Conservation (phyloP, 2,329 filamentous ascomycete genomes). For the Monosporascus sp. region DNA sequence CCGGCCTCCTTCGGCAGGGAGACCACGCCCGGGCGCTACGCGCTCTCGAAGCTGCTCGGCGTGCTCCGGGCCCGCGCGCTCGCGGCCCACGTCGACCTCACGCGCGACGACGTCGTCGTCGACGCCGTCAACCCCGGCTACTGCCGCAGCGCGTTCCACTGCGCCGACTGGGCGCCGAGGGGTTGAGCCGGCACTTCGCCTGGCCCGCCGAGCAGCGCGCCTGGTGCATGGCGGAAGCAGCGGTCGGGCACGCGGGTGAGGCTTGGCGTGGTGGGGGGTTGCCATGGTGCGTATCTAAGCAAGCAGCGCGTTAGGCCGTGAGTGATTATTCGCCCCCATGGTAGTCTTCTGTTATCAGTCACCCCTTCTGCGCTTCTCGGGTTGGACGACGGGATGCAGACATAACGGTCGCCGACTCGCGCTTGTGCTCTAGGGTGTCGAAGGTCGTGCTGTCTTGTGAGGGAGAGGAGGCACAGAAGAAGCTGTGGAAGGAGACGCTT, state of each 20-base stretch:
- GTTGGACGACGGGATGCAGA: neutral
- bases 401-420: neutral
- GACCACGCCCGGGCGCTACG: constrained; percentile 8
- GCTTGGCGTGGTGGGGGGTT: no score
- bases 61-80: constrained; percentile 12
- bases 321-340: neutral
- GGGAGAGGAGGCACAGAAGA: constrained; percentile 6
- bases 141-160: constrained; percentile 12
- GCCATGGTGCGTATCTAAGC: constrained; percentile 10
- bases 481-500: constrained; percentile 9
- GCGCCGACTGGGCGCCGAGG: constrained; percentile 5
- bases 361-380: neutral
- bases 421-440: constrained; percentile 3
- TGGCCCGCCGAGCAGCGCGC: constrained; percentile 7
- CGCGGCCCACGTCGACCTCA: constrained; percentile 4
- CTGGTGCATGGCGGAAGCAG: constrained; percentile 11
- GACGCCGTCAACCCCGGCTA: constrained; percentile 13
- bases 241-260: constrained; percentile 4
- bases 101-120: constrained; percentile 4
- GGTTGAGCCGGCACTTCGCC: constrained; percentile 1
- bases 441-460: constrained; percentile 4
- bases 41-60: constrained; percentile 12
- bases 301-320: constrained; percentile 12
- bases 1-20: constrained; percentile 8
- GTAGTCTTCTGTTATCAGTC: neutral